Base-by-base conservation (phyloP, 2,329 filamentous ascomycete genomes). In the Cordyceps cateniannulata region DNA sequence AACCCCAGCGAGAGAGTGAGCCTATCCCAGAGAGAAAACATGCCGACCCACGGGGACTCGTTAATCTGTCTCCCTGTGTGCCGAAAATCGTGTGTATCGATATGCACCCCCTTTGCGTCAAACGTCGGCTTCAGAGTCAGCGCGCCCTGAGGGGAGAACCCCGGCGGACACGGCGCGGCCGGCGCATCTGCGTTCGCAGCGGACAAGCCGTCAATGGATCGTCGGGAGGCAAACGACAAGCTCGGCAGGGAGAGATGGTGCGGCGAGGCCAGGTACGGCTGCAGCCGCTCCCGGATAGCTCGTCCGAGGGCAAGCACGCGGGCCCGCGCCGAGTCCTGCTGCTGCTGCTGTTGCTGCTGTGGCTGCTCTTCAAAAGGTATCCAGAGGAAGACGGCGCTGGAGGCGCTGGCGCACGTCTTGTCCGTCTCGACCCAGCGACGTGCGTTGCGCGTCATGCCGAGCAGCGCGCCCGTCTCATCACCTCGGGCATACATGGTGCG, bases 391-490 rank as follows among this genome's bases (percentile, higher is more conserved):
- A 57, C 24, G 27, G 42, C 54, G 29, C 54, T 57, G 27, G 54
- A 57, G 4, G 42, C 54, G 54, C 54, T 57, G 1, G 54, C 40
- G 24, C 27, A 47, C 12, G n/a, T 10, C 1, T 5, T n/a, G 4
- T 35, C 54, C 5, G 54, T 57, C n/a, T 35, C 54, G 6, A 57
- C 54, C 54, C 54, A 48, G 9, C 54, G 54, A 12, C 54, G 44
- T 12, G 44, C 54, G 42, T 57, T 57, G 25, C 54, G 54, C 27
- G 54, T 57, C 54, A 57, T 57, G 27, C 54, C 42, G 16, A 57
- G 24, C 29, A 57, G 44, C 7, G 42, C 54, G n/a, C 42, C 54
- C 18, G n/a, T 48, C 9, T 57, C 44, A 8, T 18, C 22, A 7
- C 54, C 44, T 12, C 29, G 44, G 12, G 27, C 27, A 29, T 57